Conservation (phyloP, 345 rosid species). For the Arabidopsis suecica region DNA sequence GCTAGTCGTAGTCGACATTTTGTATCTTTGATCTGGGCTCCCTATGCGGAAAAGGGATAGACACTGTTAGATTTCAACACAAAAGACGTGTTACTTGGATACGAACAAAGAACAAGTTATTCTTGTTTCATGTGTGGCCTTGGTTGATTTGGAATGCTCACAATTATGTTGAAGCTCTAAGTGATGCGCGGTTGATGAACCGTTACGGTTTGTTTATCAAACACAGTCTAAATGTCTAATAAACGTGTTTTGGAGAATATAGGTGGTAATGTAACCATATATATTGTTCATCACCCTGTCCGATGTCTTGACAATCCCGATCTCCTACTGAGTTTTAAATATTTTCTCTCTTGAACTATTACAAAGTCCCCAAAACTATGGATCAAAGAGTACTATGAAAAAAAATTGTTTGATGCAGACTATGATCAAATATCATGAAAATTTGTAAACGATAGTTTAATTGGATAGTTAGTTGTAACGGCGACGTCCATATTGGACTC, state of each 20-base stretch:
- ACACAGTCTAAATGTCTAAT: neutral
- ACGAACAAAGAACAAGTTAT: neutral
- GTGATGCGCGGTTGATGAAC: constrained; percentile 8
- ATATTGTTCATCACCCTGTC: neutral
- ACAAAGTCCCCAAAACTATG: neutral
- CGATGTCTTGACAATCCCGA: neutral
- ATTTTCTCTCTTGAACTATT: neutral
- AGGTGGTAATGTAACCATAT: neutral
- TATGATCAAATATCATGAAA: neutral
- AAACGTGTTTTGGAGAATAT: neutral
- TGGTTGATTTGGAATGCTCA: neutral
- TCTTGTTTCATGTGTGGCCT: neutral
- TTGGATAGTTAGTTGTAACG: neutral
- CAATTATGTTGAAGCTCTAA: neutral
- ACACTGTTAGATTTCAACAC: neutral
- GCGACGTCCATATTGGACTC: constrained; percentile 7
- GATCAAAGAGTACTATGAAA: neutral
- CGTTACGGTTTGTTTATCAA: neutral
- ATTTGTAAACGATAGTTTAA: neutral
- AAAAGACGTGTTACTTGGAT: constrained; percentile 3
- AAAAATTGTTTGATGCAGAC: neutral
- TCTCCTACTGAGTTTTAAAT: neutral
- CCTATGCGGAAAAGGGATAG: neutral
- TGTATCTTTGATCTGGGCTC: neutral
- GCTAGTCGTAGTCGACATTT: neutral